Evolutionary conservation across 1,284 basidiomycete genomes (phyloP), one percentile per base, ranked within the genome.

Genomic region (Cutaneotrichosporon mucoides): DNA sequence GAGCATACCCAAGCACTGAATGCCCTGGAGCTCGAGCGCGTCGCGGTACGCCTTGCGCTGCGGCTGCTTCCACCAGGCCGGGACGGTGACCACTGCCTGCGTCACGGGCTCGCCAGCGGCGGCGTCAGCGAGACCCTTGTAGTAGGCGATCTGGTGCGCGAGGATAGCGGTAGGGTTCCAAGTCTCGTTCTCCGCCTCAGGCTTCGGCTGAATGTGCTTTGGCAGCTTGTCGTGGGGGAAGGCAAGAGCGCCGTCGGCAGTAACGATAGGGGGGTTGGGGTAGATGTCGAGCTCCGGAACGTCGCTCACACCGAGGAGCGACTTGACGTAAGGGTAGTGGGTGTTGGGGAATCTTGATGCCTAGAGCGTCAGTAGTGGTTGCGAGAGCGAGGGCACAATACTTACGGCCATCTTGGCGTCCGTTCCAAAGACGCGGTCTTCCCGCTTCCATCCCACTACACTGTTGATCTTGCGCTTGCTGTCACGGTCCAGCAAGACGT

Each of bases 381-480:
- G 53, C 13, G 3, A 9, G 8, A 4, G 3, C 10, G 8, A 34
- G 7, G 9, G 2, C 16, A 44, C 13, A 34, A 84, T 24, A 24
- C 88, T 69, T 73, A 94, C 92, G 64, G 94, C 79, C 76, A 88
- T 89, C 68, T 86, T 87, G 5, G 90, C 93, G 75, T 97, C 93
- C 37, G 84, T 81, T 4, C 92, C 92, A 79, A 97, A 94, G 40
- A 94, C 79, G 59, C 93, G 82, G 72, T 98, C 94, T 13, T 86
- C 85, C 66, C 84, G 84, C 80, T 91, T 94, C 89, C 89, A 95
- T 37, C 83, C 88, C 0, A 97, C 89, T 1, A 88, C 86, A 24
- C 90, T 86, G 68, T 89, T 88, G 55, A 97, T 92, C 80, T 99
- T 99, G 65, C 95, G 84, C 80, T 97, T 98, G 44, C 92, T 95